phyloP scores from a whole-genome alignment of 2,329 filamentous ascomycete genomes.

The Ceratocystis smalleyi region DNA sequence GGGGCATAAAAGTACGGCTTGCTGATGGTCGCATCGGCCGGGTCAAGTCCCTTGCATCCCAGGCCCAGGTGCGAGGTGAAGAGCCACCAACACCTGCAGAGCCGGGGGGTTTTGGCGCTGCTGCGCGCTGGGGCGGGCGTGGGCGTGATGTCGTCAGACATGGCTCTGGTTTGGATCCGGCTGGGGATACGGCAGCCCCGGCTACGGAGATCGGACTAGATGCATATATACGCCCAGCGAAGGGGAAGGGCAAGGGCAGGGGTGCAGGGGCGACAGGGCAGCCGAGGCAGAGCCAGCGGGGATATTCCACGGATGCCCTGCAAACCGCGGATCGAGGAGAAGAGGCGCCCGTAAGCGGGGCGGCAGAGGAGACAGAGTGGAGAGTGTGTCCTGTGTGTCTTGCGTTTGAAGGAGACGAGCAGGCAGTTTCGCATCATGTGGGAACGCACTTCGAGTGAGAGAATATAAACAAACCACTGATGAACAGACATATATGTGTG shows the following conservation, averaged over 20 bases:
- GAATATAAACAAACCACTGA: neutral
- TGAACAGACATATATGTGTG: neutral
- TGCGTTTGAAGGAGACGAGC: conserved; percentile 51
- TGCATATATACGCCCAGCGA: conserved; percentile 32
- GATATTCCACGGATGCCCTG: neutral
- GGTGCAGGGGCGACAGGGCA: neutral
- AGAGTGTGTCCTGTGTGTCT: conserved; percentile 49
- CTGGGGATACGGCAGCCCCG: conserved; percentile 19
- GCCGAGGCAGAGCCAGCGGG: neutral
- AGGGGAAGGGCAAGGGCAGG: neutral
- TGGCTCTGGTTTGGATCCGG: conserved; percentile 24
- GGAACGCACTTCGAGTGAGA: conserved; percentile 35
- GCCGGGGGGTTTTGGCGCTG: conserved; percentile 10
- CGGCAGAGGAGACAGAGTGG: neutral
- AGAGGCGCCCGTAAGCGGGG: neutral
- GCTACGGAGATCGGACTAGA: conserved; percentile 32
- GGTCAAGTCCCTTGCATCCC: conserved; percentile 45
- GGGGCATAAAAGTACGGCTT: conserved; percentile 65
- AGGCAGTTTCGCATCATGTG: conserved; percentile 53
- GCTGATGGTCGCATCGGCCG: conserved; percentile 56
- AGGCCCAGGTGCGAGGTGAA: conserved; percentile 14
- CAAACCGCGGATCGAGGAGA: neutral
- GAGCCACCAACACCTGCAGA: conserved; percentile 16
- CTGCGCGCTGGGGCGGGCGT: conserved; percentile 22
- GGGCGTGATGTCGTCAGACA: conserved; percentile 23